Percentiles rank a stretch among this genome's conserved stretches.
phyloP scores from a whole-genome alignment of 2,329 filamentous ascomycete genomes.

The Ascochyta koolunga region DNA sequence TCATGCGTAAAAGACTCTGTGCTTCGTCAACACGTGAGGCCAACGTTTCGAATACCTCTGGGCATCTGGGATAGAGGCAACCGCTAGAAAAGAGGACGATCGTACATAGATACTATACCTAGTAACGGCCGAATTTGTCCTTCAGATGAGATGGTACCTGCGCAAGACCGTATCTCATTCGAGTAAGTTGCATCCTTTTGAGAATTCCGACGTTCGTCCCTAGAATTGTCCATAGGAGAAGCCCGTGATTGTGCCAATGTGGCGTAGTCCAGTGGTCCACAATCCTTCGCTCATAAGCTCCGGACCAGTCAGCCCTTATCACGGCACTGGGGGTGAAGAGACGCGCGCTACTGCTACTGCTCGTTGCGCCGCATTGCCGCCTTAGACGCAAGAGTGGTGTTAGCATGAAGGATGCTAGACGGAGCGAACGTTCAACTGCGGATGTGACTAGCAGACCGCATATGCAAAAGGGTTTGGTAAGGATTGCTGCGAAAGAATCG shows the following conservation, averaged over 20 bases:
- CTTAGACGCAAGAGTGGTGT: background rate
- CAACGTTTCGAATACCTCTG: background rate
- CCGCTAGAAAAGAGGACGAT: background rate
- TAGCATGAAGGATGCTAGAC: slow-evolving; percentile 4
- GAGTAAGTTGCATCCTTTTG: background rate
- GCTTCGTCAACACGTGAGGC: background rate
- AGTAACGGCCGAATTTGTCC: background rate
- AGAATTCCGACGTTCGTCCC: background rate
- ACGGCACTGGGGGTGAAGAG: background rate
- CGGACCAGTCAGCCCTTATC: background rate
- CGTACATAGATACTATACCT: background rate
- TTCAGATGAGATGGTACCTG: slow-evolving; percentile 1
- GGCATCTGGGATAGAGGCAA: background rate
- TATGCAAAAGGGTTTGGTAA: background rate
- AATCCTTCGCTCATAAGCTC: background rate
- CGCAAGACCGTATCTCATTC: background rate
- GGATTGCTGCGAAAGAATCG: background rate
- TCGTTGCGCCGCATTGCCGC: slow-evolving; percentile 6
- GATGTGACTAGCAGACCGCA: background rate
- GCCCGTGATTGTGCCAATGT: background rate
- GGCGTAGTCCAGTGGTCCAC: slow-evolving; percentile 6
- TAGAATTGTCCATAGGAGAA: background rate
- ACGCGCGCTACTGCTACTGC: background rate
- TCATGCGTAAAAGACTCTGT: background rate
- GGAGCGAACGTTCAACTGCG: background rate